phyloP scores from a whole-genome alignment of 202 grass and related monocot genomes.

The Bolboschoenoplectus hybrid region DNA sequence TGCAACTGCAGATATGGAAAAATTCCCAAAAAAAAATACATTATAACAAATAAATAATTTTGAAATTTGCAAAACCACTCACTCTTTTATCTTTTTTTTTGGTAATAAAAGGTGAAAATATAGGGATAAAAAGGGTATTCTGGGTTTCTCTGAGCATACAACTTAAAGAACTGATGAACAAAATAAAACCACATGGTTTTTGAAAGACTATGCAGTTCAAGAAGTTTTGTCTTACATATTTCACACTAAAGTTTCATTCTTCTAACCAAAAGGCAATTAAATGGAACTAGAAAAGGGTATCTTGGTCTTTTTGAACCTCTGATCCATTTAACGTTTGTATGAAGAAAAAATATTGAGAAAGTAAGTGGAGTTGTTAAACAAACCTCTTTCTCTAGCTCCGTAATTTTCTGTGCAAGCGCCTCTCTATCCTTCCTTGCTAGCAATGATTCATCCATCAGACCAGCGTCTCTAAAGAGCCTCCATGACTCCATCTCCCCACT shows the following conservation, averaged over 20 bases:
- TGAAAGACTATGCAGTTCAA: not conserved
- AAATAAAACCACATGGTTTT: not conserved
- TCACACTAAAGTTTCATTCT: not conserved
- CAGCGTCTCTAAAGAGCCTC: constrained; percentile 46
- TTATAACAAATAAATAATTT: not conserved
- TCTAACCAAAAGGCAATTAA: not conserved
- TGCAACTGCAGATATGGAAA: constrained; percentile 62
- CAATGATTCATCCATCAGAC: constrained; percentile 52
- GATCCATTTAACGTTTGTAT: not conserved
- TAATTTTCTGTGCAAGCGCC: constrained; percentile 53
- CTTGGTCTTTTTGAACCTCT: not conserved
- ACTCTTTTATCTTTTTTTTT: not conserved
- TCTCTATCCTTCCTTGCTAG: constrained; percentile 75
- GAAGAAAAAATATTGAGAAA: not conserved
- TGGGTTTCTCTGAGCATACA: not conserved
- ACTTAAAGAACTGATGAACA: not conserved
- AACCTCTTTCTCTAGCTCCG: constrained; percentile 81
- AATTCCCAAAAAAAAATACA: not conserved
- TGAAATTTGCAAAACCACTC: constrained; percentile 5
- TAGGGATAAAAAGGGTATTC: not conserved
- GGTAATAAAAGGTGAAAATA: not conserved
- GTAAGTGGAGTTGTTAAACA: constrained; percentile 26
- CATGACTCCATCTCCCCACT: constrained; percentile 43
- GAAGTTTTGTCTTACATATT: not conserved
- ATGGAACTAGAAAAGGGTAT: not conserved